phyloP scores from a whole-genome alignment of 2,329 filamentous ascomycete genomes.

The Trichoderma polysporum region DNA sequence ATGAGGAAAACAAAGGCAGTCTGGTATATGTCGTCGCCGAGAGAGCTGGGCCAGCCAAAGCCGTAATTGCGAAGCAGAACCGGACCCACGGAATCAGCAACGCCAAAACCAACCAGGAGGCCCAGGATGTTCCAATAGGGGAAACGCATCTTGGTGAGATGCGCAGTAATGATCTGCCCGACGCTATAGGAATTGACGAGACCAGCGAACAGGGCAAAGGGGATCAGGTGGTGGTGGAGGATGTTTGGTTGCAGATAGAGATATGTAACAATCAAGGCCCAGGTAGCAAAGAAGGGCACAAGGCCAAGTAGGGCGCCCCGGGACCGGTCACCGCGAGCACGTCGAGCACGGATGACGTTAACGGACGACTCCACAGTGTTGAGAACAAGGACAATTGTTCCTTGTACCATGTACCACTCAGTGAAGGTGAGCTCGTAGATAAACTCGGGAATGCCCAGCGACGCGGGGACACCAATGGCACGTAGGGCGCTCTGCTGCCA shows the following conservation, averaged over 20 bases:
- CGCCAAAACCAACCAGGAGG: slow-evolving; percentile 73
- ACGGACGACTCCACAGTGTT: slow-evolving; percentile 78
- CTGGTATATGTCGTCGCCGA: slow-evolving; percentile 79
- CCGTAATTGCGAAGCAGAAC: slow-evolving; percentile 57
- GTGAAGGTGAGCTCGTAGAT: slow-evolving; percentile 83
- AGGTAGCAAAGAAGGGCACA: slow-evolving; percentile 74
- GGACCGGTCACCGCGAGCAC: slow-evolving; percentile 68
- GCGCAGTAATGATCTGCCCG: slow-evolving; percentile 92
- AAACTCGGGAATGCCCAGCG: slow-evolving; percentile 62
- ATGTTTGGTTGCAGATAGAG: slow-evolving; percentile 83
- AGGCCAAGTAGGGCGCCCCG: slow-evolving; percentile 79
- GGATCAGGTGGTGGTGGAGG: slow-evolving; percentile 77
- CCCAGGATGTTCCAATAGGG: slow-evolving; percentile 87
- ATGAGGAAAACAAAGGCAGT: slow-evolving; percentile 88
- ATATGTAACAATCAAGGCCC: slow-evolving; percentile 75
- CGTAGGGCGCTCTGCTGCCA: slow-evolving; percentile 83
- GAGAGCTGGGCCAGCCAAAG: slow-evolving; percentile 72
- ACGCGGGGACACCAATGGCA: slow-evolving; percentile 66
- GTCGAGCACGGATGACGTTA: slow-evolving; percentile 82
- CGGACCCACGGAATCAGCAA: slow-evolving; percentile 78
- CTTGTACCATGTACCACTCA: slow-evolving; percentile 90
- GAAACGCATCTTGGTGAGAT: slow-evolving; percentile 83
- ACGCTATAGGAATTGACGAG: slow-evolving; percentile 93
- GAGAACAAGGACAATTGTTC: slow-evolving; percentile 74
- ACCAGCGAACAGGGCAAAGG: slow-evolving; percentile 85